phyloP scores from a whole-genome alignment of 2,329 filamentous ascomycete species.

The Teratosphaeria viscida region DNA sequence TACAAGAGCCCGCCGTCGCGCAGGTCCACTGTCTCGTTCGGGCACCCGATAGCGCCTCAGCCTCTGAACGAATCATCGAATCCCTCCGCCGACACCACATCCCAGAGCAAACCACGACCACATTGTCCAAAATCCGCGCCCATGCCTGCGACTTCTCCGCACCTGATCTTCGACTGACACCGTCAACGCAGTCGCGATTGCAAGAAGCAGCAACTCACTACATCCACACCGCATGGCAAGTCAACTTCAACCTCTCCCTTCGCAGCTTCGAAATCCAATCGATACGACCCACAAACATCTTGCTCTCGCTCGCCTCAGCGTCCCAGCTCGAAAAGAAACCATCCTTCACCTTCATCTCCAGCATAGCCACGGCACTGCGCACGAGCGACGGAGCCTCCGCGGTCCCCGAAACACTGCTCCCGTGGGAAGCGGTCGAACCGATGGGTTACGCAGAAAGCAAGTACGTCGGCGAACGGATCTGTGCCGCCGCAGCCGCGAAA shows the following conservation, averaged over 20 bases:
- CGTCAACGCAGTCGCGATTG: not conserved
- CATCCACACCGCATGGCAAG: slow-evolving; percentile 1
- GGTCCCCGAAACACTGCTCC: not conserved
- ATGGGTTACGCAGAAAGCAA: not conserved
- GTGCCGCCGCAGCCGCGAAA: not conserved
- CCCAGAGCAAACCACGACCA: not conserved
- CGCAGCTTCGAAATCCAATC: not conserved
- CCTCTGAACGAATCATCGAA: not conserved
- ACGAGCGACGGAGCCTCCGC: not conserved
- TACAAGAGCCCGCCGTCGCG: not conserved
- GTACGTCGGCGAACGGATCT: not conserved
- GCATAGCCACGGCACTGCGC: not conserved
- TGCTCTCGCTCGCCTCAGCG: not conserved
- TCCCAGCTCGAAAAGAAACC: not conserved
- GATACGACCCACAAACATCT: not conserved
- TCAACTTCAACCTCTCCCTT: slow-evolving; percentile 1
- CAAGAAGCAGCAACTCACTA: not conserved
- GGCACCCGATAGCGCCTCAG: not conserved
- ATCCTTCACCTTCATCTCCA: not conserved
- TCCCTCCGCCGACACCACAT: not conserved
- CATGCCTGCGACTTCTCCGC: not conserved
- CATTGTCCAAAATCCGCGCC: not conserved
- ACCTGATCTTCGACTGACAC: not conserved
- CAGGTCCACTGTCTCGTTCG: not conserved
- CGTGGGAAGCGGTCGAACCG: not conserved